Evolutionary conservation across 192 early-diverging fungal species (phyloP).

Genomic region (Coemansia sp.): DNA sequence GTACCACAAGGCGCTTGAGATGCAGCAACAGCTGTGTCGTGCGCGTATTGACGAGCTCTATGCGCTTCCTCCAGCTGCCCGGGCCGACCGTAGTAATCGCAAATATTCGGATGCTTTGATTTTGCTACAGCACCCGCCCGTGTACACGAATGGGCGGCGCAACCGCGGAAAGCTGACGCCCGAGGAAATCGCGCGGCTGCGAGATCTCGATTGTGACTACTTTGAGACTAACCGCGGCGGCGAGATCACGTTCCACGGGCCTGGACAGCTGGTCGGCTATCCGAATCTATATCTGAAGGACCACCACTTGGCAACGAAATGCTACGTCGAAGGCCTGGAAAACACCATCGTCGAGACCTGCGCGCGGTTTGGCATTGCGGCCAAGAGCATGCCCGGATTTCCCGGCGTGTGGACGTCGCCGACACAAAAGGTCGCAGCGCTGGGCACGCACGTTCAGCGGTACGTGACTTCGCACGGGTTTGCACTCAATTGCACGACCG

Average conservation of each 20-base stretch:
- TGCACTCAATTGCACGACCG: constrained; percentile 89
- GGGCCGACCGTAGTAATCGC: background rate
- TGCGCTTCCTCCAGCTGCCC: background rate
- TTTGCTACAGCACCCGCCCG: constrained; percentile 82
- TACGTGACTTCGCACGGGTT: constrained; percentile 92
- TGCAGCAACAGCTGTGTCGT: constrained; percentile 60
- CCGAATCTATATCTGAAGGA: constrained; percentile 79
- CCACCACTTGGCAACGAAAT: constrained; percentile 63
- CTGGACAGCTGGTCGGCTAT: constrained; percentile 94
- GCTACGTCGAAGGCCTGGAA: constrained; percentile 79
- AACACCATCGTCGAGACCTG: constrained; percentile 73
- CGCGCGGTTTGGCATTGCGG: constrained; percentile 58
- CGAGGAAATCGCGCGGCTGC: constrained; percentile 53
- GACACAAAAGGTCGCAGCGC: constrained; percentile 85
- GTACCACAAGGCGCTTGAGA: constrained; percentile 56
- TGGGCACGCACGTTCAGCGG: constrained; percentile 85
- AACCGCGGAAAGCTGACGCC: constrained; percentile 57
- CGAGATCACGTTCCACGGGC: constrained; percentile 95
- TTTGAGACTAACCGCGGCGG: constrained; percentile 79
- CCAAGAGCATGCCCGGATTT: constrained; percentile 58
- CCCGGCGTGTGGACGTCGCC: constrained; percentile 91
- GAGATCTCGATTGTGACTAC: constrained; percentile 60
- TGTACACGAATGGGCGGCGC: constrained; percentile 87
- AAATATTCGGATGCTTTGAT: constrained; percentile 53
- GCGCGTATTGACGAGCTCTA: constrained; percentile 51